Conservation (phyloP, 345 rosid species). For the Melastoma malabathricum region DNA sequence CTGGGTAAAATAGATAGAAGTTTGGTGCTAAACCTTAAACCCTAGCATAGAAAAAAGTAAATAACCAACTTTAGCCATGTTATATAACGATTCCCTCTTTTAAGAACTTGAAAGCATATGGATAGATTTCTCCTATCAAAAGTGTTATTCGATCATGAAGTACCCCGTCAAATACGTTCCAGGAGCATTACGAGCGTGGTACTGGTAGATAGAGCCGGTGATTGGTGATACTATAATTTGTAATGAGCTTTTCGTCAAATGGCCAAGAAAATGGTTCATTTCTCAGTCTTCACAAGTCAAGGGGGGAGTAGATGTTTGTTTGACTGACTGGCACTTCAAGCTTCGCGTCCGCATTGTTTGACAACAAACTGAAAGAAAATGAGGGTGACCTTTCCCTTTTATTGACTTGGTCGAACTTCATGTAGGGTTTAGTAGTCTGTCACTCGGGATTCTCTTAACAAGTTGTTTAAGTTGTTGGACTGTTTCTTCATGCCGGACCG, state of each 20-base stretch:
- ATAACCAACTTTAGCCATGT: neutral
- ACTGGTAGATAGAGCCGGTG: constrained; percentile 2
- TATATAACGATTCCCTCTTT: too few species aligned
- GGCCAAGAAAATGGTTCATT: too few species aligned
- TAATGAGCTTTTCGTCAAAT: too few species aligned
- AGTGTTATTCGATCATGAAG: constrained; percentile 69
- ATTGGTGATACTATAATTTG: neutral
- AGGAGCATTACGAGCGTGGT: constrained; percentile 60
- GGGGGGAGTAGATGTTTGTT: constrained; percentile 16
- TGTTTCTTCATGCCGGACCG: too few species aligned
- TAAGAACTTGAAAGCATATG: constrained; percentile 86
- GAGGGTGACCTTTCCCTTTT: constrained; percentile 18
- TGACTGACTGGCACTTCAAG: constrained; percentile 12
- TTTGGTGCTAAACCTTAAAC: too few species aligned
- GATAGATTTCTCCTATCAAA: constrained; percentile 95
- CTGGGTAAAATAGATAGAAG: too few species aligned
- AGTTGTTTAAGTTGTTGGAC: too few species aligned
- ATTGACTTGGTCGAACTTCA: constrained; percentile 9
- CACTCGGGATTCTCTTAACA: too few species aligned
- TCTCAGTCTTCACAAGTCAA: constrained; percentile 10
- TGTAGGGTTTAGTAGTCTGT: neutral
- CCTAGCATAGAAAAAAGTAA: neutral
- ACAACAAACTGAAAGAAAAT: constrained; percentile 23
- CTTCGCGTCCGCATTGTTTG: constrained; percentile 15
- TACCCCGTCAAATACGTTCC: constrained; percentile 58